Evolutionary conservation across 2,329 filamentous ascomycete species (phyloP).

Genomic region (Aspergillus caelatus): DNA sequence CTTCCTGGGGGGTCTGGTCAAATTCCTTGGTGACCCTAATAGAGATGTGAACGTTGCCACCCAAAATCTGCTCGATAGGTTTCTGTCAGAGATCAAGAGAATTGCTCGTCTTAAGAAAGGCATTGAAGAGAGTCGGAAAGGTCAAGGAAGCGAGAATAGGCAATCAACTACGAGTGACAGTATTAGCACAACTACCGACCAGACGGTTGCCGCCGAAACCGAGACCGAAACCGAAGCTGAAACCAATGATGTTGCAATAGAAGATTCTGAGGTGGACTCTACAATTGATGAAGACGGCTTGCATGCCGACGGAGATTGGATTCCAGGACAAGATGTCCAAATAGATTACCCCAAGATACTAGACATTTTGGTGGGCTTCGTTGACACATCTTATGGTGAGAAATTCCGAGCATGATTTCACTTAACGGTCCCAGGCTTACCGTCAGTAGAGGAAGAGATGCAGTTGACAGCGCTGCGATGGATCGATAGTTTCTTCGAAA

Average conservation of each 20-base stretch:
- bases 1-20: constrained; percentile 85
- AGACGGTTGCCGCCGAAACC: constrained; percentile 39
- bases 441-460: constrained; percentile 76
- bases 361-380: constrained; percentile 85
- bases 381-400: constrained; percentile 77
- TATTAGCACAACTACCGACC: constrained; percentile 60
- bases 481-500: constrained; percentile 96
- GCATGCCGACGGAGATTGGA: constrained; percentile 86
- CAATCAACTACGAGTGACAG: constrained; percentile 71
- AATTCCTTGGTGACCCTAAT: constrained; percentile 89
- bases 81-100: constrained; percentile 89
- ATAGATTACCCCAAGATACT: constrained; percentile 91
- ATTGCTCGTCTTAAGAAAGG: constrained; percentile 92
- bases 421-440: constrained; percentile 1
- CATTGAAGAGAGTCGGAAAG: constrained; percentile 80
- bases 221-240: constrained; percentile 21
- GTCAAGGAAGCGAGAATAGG: constrained; percentile 68
- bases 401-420: background rate
- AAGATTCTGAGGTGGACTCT: constrained; percentile 47
- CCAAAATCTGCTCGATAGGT: constrained; percentile 83
- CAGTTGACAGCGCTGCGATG: constrained; percentile 87
- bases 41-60: constrained; percentile 93
- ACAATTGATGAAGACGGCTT: constrained; percentile 57
- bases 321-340: constrained; percentile 94
- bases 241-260: constrained; percentile 59